A percentile compares a stretch with the other conserved stretches of the same genome.
Evolutionary conservation across 345 rosid genomes (phyloP).

Genomic region (Rhizophora mangle): DNA sequence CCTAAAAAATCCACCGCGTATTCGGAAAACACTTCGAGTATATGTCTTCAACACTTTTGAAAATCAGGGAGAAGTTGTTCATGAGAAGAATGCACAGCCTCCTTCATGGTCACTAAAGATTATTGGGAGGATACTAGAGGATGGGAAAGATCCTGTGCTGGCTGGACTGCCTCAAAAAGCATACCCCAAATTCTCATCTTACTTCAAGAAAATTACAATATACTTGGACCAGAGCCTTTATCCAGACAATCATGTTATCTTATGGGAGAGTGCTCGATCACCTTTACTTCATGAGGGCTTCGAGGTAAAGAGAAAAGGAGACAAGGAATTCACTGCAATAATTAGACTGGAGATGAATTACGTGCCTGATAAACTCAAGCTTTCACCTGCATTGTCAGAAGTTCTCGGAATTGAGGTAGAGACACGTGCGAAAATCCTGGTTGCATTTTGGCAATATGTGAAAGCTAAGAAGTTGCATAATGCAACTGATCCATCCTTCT

Average conservation of each 20-base stretch:
- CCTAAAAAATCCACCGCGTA: conserved; percentile 41
- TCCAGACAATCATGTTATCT: conserved; percentile 52
- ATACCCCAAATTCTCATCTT: conserved; percentile 50
- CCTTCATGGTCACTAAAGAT: conserved; percentile 62
- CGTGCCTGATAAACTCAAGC: conserved; percentile 51
- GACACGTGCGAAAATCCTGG: conserved; percentile 43
- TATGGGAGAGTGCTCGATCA: conserved; percentile 55
- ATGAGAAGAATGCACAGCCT: conserved; percentile 30
- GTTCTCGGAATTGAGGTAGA: conserved; percentile 55
- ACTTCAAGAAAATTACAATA: conserved; percentile 52
- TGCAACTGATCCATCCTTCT: conserved; percentile 42
- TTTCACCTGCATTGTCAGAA: conserved; percentile 46
- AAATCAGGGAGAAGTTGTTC: conserved; percentile 33
- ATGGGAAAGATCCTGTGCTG: conserved; percentile 52
- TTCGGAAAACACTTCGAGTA: conserved; percentile 44
- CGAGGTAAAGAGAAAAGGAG: conserved; percentile 63
- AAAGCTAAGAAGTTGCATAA: conserved; percentile 49
- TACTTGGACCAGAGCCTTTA: conserved; percentile 55
- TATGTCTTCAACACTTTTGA: conserved; percentile 51
- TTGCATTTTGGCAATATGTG: conserved; percentile 63
- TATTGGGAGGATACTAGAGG: conserved; percentile 55
- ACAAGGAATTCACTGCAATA: conserved; percentile 52
- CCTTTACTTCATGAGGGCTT: conserved; percentile 56
- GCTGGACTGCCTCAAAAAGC: conserved; percentile 35
- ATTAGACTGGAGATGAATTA: conserved; percentile 57